Percentiles rank a stretch among this genome's conserved stretches.
These are phyloP conservation scores for Clitoria ternatea DNA, from an alignment of 306 rosid species.

Conservation along the genomic window DNA sequence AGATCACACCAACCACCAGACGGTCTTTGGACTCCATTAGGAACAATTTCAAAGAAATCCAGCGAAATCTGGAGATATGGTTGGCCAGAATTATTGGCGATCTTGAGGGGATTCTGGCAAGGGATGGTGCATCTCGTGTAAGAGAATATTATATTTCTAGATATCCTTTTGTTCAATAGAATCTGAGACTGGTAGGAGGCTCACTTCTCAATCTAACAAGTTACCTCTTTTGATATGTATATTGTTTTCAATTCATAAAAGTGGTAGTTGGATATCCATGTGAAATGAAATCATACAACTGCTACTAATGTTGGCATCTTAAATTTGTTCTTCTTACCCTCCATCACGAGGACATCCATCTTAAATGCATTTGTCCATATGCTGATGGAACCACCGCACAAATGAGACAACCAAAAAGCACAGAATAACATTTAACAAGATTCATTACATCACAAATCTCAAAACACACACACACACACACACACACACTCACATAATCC, in stretches of 20 bases:
- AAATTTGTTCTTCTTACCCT: conserved; percentile 9
- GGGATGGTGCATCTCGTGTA: conserved; percentile 77
- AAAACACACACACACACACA: neutral
- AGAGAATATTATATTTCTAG: conserved; percentile 68
- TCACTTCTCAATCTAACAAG: conserved; percentile 32
- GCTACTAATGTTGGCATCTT: conserved; percentile 33
- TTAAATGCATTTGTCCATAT: conserved; percentile 28
- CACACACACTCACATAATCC: neutral
- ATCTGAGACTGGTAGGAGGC: conserved; percentile 23
- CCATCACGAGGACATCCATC: neutral
- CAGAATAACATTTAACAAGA: neutral
- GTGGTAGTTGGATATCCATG: conserved; percentile 40
- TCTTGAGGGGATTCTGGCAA: conserved; percentile 80
- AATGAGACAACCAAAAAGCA: neutral
- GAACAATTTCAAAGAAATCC: conserved; percentile 75
- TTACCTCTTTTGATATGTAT: conserved; percentile 41
- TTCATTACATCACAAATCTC: neutral
- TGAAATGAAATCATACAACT: conserved; percentile 41
- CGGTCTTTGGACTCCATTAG: conserved; percentile 65
- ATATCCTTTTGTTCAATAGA: conserved; percentile 71
- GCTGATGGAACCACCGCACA: neutral
- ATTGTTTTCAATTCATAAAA: conserved; percentile 41
- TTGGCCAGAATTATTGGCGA: conserved; percentile 90
- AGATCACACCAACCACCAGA: conserved; percentile 37
- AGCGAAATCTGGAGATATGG: conserved; percentile 88